phyloP scores from a whole-genome alignment of 2,329 filamentous ascomycete genomes.

The Thyridium curvatum region DNA sequence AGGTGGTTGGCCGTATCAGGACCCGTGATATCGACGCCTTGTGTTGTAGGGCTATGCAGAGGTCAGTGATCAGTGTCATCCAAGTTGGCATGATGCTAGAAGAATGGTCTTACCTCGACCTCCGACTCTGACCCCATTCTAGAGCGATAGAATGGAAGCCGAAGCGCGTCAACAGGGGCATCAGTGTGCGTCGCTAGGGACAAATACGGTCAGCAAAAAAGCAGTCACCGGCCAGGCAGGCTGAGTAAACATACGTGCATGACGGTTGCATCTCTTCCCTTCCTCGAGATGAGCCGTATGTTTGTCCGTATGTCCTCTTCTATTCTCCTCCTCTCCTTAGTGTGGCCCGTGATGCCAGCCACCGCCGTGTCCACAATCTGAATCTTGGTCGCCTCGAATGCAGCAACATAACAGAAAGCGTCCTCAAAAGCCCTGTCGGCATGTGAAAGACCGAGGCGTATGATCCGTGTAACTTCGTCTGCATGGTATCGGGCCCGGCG shows the following conservation, averaged over 20 bases:
- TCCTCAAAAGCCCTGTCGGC: slow-evolving; percentile 13
- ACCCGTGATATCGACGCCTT: slow-evolving; percentile 1
- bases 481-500: slow-evolving; percentile 13
- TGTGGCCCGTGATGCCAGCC: slow-evolving; percentile 7
- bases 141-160: too few relatives aligned
- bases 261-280: too few relatives aligned
- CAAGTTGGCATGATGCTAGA: not conserved
- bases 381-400: slow-evolving; percentile 17
- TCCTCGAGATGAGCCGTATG: too few relatives aligned
- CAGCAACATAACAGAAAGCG: slow-evolving; percentile 12
- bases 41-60: not conserved
- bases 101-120: not conserved
- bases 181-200: not conserved
- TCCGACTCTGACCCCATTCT: too few relatives aligned
- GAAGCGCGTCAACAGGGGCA: not conserved
- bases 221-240: slow-evolving; percentile 12
- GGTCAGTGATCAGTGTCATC: too few relatives aligned
- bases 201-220: slow-evolving; percentile 7
- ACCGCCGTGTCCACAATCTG: slow-evolving; percentile 16
- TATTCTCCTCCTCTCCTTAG: slow-evolving; percentile 2
- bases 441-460: slow-evolving; percentile 9
- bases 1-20: slow-evolving; percentile 2
- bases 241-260: not conserved
- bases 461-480: slow-evolving; percentile 12
- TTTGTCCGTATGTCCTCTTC: too few relatives aligned